Percentiles rank a stretch among this genome's conserved stretches.
Evolutionary conservation across 352 stramenopile genomes (phyloP).

Genomic region (Globisporangium radiosum): DNA sequence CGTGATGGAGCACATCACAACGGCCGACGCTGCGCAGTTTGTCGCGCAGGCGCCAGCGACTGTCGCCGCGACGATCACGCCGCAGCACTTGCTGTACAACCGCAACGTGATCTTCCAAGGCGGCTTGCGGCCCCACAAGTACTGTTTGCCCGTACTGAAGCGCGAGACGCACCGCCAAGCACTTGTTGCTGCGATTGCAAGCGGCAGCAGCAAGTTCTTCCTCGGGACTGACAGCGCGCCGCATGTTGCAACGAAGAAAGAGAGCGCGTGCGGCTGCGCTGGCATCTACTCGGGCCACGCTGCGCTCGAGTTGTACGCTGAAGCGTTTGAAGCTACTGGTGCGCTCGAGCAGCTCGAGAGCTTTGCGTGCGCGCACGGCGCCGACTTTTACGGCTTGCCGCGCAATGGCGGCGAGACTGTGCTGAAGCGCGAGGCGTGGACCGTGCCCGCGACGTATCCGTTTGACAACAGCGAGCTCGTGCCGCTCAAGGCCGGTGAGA

Average conservation of each 20-base stretch:
- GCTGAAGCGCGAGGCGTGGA: slow-evolving; percentile 88
- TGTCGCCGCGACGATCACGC: slow-evolving; percentile 97
- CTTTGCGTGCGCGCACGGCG: slow-evolving; percentile 94
- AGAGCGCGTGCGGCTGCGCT: slow-evolving; percentile 89
- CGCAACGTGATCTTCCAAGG: slow-evolving; percentile 93
- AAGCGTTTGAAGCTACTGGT: slow-evolving; percentile 93
- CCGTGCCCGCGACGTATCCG: slow-evolving; percentile 85
- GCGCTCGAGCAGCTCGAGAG: slow-evolving; percentile 91
- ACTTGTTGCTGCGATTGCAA: slow-evolving; percentile 87
- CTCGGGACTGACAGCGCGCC: slow-evolving; percentile 97
- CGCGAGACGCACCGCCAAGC: slow-evolving; percentile 89
- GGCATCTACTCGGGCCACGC: slow-evolving; percentile 97
- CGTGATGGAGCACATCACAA: slow-evolving; percentile 99
- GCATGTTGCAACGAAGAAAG: slow-evolving; percentile 90
- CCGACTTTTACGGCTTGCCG: slow-evolving; percentile 95
- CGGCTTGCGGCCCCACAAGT: slow-evolving; percentile 97
- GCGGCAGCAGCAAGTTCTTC: slow-evolving; percentile 96
- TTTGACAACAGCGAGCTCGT: slow-evolving; percentile 88
- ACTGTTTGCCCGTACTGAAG: slow-evolving; percentile 99
- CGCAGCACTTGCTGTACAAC: slow-evolving; percentile 99
- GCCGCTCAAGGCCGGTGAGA: slow-evolving; percentile 91
- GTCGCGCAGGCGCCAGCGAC: slow-evolving; percentile 85
- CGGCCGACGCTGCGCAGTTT: slow-evolving; percentile 94
- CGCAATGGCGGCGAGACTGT: slow-evolving; percentile 85
- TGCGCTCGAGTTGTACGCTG: slow-evolving; percentile 95